These are phyloP conservation scores for Tuber microsphaerosporum DNA, from an alignment of 495 filamentous ascomycete genomes.

Conservation along the genomic window DNA sequence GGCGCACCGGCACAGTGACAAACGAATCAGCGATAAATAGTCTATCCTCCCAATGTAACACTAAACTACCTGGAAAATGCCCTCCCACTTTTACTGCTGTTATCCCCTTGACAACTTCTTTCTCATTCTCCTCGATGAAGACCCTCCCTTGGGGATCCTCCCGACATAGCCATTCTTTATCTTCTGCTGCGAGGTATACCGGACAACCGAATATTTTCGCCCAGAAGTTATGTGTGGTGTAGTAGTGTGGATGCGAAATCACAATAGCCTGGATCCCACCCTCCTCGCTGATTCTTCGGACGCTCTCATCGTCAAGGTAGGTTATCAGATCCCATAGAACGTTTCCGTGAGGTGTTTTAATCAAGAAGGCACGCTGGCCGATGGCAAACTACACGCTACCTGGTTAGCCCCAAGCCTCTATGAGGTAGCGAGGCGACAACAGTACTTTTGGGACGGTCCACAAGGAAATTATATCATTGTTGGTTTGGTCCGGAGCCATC, in stretches of 20 bases:
- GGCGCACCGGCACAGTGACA: constrained; percentile 53
- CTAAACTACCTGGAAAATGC: constrained; percentile 65
- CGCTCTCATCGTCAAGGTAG: constrained; percentile 56
- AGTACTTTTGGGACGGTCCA: constrained; percentile 52
- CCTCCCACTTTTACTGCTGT: constrained; percentile 62
- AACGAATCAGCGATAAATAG: constrained; percentile 68
- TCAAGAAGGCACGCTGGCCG: constrained; percentile 62
- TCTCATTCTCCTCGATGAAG: constrained; percentile 45
- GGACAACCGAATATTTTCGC: constrained; percentile 56
- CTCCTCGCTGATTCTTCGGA: constrained; percentile 45
- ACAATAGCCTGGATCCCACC: constrained; percentile 66
- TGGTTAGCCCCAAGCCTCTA: constrained; percentile 16
- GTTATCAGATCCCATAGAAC: constrained; percentile 70
- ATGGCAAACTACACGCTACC: constrained; percentile 52
- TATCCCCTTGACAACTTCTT: constrained; percentile 50
- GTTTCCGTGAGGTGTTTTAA: constrained; percentile 55
- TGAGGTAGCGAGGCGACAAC: constrained; percentile 22
- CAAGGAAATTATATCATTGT: constrained; percentile 50
- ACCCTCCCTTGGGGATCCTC: constrained; percentile 42
- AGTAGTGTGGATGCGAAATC: constrained; percentile 75
- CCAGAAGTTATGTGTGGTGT: constrained; percentile 64
- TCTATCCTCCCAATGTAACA: constrained; percentile 52
- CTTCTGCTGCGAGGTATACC: constrained; percentile 57
- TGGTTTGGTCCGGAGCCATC: constrained; percentile 34
- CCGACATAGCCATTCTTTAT: constrained; percentile 55